Base-by-base conservation (phyloP, 2,329 filamentous ascomycete genomes). In the Diaporthe eres region DNA sequence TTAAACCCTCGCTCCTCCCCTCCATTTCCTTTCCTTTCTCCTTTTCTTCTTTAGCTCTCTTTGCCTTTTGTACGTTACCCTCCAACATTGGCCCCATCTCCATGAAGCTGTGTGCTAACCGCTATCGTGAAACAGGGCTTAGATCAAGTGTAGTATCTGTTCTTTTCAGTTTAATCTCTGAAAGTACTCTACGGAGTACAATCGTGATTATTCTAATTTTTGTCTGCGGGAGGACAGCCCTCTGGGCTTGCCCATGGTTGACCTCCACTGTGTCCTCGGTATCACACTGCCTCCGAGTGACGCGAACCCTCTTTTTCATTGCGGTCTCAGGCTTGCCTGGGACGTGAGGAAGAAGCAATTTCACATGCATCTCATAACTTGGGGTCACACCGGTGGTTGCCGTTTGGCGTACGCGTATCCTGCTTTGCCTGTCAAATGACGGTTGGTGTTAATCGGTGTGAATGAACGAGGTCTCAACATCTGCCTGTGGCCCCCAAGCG, bases 101-200 rank as follows among this genome's bases (percentile, higher is more conserved):
- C 10, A 4, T 44, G 37, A 13, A 12, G n/a, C 1, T 7, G 8
- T 61, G 58, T 61, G 58, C 58, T 61, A 61, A 61, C 58, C n/a
- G 58, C 53, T 28, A 42, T 61, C 37, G 4, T 8, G 9, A 34
- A 19, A 61, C 13, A 61, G 58, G 78, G 79, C 78, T 91, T 91
- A 92, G 91, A 92, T 92, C 90, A 93, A 92, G 90, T 92, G 91
- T 92, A 93, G 91, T 93, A 92, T 92, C 91, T 92, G 91, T 94
- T 93, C 92, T 93, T 93, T 93, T 93, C 91, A 93, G 92, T 93
- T 93, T 94, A 93, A 93, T 93, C 90, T 91, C 92, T 93, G 91
- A 92, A 93, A 93, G 89, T 88, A 86, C 86, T 85, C 89, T 88
- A 92, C 84, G 88, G 89, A 86, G 86, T 86, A 87, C 88, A 90